Evolutionary conservation across 2,329 filamentous ascomycete genomes (phyloP).

Genomic region (Colletotrichum echinochloae): DNA sequence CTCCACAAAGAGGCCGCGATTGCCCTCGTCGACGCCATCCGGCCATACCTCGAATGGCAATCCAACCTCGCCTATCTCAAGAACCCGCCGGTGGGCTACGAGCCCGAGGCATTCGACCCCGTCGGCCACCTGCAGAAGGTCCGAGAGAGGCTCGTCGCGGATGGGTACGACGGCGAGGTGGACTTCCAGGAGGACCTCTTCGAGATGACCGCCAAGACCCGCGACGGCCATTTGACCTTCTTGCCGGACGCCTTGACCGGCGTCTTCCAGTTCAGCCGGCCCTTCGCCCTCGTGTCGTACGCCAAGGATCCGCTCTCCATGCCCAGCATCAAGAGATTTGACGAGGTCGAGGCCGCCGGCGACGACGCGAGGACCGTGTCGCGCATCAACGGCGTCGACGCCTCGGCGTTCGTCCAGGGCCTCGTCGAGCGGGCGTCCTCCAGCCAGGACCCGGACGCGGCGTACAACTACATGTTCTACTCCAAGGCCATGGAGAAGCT

Average conservation of each 20-base stretch:
- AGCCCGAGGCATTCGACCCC: background rate
- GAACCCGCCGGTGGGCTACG: slow-evolving; percentile 62
- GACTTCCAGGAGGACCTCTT: slow-evolving; percentile 57
- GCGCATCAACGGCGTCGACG: slow-evolving; percentile 45
- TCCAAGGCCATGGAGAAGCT: slow-evolving; percentile 42
- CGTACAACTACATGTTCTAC: slow-evolving; percentile 56
- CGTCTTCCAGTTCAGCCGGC: slow-evolving; percentile 52
- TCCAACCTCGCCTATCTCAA: slow-evolving; percentile 60
- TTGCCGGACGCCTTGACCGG: slow-evolving; percentile 54
- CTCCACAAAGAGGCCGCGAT: slow-evolving; percentile 49
- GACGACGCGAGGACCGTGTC: slow-evolving; percentile 41
- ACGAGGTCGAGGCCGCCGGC: slow-evolving; percentile 48
- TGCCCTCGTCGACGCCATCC: slow-evolving; percentile 51
- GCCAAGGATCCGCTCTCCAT: slow-evolving; percentile 50
- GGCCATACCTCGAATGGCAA: slow-evolving; percentile 60
- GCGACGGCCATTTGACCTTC: slow-evolving; percentile 57
- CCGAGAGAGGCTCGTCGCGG: slow-evolving; percentile 47
- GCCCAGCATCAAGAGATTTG: slow-evolving; percentile 61
- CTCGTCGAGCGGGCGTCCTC: slow-evolving; percentile 37
- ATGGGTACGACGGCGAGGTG: slow-evolving; percentile 54
- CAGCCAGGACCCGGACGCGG: slow-evolving; percentile 45
- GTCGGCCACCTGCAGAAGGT: slow-evolving; percentile 45
- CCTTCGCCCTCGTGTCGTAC: slow-evolving; percentile 55
- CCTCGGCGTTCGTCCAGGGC: slow-evolving; percentile 43
- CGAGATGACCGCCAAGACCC: slow-evolving; percentile 52